phyloP scores from a whole-genome alignment of 345 rosid genomes.

The Sisymbrium irio region DNA sequence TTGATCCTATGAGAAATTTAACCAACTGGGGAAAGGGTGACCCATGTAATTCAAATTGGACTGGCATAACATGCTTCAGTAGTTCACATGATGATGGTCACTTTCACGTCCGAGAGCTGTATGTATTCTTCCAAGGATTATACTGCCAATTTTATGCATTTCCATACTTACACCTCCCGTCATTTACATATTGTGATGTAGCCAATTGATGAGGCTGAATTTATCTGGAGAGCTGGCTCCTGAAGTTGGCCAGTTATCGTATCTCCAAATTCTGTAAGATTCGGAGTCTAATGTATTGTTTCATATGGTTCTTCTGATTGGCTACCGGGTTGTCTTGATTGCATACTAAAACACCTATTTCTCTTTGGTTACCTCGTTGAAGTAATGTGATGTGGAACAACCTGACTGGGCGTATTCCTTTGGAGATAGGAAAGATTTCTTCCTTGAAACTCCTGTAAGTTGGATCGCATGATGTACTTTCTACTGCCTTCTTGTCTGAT shows the following conservation, averaged over 20 bases:
- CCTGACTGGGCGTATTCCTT: conserved; percentile 70
- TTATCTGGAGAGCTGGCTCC: conserved; percentile 77
- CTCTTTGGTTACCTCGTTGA: conserved; percentile 1
- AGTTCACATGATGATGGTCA: conserved; percentile 42
- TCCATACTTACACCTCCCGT: not conserved
- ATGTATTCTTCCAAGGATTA: conserved; percentile 27
- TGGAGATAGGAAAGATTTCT: conserved; percentile 71
- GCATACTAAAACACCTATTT: not conserved
- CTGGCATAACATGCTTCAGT: conserved; percentile 52
- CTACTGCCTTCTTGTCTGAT: not conserved
- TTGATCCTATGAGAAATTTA: conserved; percentile 57
- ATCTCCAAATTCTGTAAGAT: conserved; percentile 65
- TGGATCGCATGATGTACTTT: conserved; percentile 9
- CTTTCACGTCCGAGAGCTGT: conserved; percentile 67
- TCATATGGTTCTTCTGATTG: conserved; percentile 2
- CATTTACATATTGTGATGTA: conserved; percentile 35
- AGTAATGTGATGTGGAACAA: conserved; percentile 97
- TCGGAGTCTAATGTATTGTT: not conserved
- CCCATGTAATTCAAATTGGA: conserved; percentile 78
- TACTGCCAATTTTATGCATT: conserved; percentile 2
- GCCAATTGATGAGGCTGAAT: conserved; percentile 66
- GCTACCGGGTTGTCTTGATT: not conserved
- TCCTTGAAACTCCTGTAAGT: conserved; percentile 73
- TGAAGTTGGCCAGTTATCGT: conserved; percentile 62
- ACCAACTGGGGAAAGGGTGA: conserved; percentile 71